Evolutionary conservation across 192 early-diverging fungal species (phyloP).

Genomic region (Linnemannia zychae): DNA sequence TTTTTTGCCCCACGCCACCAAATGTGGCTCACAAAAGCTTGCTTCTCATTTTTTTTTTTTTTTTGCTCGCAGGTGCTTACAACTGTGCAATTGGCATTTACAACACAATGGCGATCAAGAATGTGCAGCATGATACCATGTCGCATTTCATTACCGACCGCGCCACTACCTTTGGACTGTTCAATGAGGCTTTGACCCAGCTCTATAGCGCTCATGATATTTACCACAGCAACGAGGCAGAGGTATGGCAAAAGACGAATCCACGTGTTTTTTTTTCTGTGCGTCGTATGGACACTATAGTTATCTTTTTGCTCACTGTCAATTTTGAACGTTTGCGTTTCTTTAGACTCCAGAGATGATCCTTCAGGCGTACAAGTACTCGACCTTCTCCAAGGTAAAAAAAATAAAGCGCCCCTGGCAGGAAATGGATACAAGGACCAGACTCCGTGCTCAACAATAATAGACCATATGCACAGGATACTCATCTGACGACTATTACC

Average conservation of each 20-base stretch:
- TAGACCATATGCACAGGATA: neutral
- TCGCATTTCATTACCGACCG: constrained; percentile 79
- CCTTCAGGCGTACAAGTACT: constrained; percentile 85
- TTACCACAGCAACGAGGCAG: constrained; percentile 81
- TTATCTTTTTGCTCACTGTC: neutral
- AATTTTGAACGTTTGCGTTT: neutral
- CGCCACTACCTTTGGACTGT: constrained; percentile 63
- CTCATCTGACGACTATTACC: neutral
- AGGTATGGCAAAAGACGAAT: constrained; percentile 60
- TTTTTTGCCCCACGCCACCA: neutral
- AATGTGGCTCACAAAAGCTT: neutral
- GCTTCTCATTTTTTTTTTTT: neutral
- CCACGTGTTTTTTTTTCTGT: neutral
- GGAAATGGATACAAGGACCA: no score
- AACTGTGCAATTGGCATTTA: constrained; percentile 72
- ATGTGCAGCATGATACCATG: constrained; percentile 93
- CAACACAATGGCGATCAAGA: constrained; percentile 87
- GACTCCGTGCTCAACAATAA: no score
- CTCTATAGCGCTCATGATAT: constrained; percentile 78
- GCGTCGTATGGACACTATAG: neutral
- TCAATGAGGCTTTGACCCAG: constrained; percentile 63
- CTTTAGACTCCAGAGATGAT: constrained; percentile 88
- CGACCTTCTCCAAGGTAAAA: constrained; percentile 86
- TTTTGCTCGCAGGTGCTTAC: constrained; percentile 63
- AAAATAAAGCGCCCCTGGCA: no score